Conservation (phyloP, 768 basidiomycete genomes). For the Tremella yokohamensis region DNA sequence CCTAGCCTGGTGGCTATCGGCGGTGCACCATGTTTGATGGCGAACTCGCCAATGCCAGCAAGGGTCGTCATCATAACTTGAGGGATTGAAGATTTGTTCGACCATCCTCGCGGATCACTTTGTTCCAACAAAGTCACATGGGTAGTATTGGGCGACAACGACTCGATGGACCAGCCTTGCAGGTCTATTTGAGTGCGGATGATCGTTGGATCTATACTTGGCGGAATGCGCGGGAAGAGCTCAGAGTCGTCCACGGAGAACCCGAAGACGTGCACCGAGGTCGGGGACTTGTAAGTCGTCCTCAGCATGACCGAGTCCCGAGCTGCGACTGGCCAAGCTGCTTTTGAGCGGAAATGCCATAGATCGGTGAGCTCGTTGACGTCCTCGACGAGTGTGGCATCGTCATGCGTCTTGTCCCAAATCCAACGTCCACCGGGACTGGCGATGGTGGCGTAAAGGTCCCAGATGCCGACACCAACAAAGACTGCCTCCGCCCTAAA, state of each 20-base stretch:
- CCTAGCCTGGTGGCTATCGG: slow-evolving; percentile 84
- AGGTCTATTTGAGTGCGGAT: slow-evolving; percentile 95
- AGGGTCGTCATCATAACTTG: slow-evolving; percentile 86
- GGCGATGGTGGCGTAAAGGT: slow-evolving; percentile 80
- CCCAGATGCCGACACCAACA: slow-evolving; percentile 93
- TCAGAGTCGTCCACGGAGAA: slow-evolving; percentile 88
- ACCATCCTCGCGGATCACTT: slow-evolving; percentile 95
- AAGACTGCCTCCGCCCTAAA: slow-evolving; percentile 96
- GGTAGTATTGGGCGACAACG: slow-evolving; percentile 89
- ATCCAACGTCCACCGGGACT: slow-evolving; percentile 74
- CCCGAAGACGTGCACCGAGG: slow-evolving; percentile 88
- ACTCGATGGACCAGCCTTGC: slow-evolving; percentile 97
- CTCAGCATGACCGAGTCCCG: slow-evolving; percentile 85
- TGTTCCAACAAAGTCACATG: slow-evolving; percentile 90
- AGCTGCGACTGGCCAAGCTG: slow-evolving; percentile 88
- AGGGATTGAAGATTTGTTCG: slow-evolving; percentile 88
- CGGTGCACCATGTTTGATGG: slow-evolving; percentile 91
- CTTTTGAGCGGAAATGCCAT: slow-evolving; percentile 88
- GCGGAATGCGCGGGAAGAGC: slow-evolving; percentile 64
- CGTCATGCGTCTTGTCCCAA: slow-evolving; percentile 89
- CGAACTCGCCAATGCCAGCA: slow-evolving; percentile 90
- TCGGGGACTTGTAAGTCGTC: slow-evolving; percentile 95
- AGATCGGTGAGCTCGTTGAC: slow-evolving; percentile 74
- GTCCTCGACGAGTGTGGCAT: slow-evolving; percentile 79
- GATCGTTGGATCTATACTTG: slow-evolving; percentile 67